Conservation (phyloP, 768 basidiomycete species). For the Leccinum variicolor region DNA sequence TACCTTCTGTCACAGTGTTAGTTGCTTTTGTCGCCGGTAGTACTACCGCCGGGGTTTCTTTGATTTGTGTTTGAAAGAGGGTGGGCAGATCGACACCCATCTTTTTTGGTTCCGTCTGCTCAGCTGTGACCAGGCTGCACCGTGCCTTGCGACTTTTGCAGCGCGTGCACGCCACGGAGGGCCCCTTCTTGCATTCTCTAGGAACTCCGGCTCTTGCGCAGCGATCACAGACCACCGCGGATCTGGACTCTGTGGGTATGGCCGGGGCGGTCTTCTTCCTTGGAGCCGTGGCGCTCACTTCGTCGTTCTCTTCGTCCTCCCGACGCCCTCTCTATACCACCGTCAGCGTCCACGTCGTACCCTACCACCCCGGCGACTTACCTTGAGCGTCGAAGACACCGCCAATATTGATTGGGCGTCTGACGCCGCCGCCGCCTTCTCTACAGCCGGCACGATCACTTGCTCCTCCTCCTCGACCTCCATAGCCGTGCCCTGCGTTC, state of each 20-base stretch:
- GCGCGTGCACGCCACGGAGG: neutral
- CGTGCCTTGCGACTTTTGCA: neutral
- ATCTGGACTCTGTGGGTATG: neutral
- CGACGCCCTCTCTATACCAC: neutral
- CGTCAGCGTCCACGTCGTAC: neutral
- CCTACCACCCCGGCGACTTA: neutral
- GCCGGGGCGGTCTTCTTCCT: neutral
- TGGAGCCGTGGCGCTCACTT: no score
- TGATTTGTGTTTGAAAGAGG: neutral
- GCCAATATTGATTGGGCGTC: no score
- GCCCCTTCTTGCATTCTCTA: neutral
- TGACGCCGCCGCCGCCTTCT: no score
- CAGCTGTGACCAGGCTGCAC: neutral
- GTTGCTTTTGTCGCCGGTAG: neutral
- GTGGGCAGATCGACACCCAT: neutral
- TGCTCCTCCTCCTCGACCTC: no score
- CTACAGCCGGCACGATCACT: no score
- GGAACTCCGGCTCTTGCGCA: neutral
- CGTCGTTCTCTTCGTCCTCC: no score
- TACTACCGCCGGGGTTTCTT: neutral
- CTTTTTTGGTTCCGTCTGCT: neutral
- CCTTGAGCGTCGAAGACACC: neutral
- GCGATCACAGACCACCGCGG: neutral
- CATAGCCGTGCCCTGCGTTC: no score
- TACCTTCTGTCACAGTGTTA: no score